Percentiles rank a stretch among this genome's conserved stretches.
phyloP scores from a whole-genome alignment of 768 basidiomycete genomes.

The Polyporus arcularius region DNA sequence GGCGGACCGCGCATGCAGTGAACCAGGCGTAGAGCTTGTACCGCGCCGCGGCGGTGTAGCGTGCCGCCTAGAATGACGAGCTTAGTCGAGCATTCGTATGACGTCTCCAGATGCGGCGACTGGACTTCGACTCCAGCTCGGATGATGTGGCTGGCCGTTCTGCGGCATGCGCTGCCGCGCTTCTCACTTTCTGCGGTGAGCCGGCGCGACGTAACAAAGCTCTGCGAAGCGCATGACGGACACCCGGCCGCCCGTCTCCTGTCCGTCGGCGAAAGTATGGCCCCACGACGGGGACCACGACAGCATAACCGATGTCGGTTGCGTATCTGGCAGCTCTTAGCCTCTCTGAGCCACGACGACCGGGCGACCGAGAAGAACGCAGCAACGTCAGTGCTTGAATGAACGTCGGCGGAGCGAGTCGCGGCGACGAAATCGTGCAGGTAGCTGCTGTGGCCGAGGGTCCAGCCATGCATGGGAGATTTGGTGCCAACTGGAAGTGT shows the following conservation, averaged over 20 bases:
- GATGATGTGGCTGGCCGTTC: conserved; percentile 3
- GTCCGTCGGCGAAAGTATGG: conserved; percentile 2
- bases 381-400: too few species aligned
- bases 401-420: too few species aligned
- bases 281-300: background rate
- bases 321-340: too few species aligned
- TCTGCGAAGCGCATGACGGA: conserved; percentile 3
- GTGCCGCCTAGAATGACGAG: background rate
- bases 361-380: too few species aligned
- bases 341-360: too few species aligned
- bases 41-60: background rate
- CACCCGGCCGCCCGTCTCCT: conserved; percentile 9
- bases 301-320: too few species aligned
- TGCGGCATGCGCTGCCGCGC: conserved; percentile 4
- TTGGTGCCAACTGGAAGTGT: background rate
- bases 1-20: too few species aligned
- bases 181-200: conserved; percentile 10
- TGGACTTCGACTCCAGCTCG: background rate
- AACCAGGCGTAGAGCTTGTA: too few species aligned
- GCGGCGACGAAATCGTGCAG: too few species aligned
- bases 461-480: background rate
- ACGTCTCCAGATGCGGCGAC: background rate
- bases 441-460: too few species aligned
- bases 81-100: background rate
- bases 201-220: conserved; percentile 5